Evolutionary conservation across 371 early-diverging fungal genomes (phyloP), one percentile per base, ranked within the genome.

Genomic region (Smittium culicis): DNA sequence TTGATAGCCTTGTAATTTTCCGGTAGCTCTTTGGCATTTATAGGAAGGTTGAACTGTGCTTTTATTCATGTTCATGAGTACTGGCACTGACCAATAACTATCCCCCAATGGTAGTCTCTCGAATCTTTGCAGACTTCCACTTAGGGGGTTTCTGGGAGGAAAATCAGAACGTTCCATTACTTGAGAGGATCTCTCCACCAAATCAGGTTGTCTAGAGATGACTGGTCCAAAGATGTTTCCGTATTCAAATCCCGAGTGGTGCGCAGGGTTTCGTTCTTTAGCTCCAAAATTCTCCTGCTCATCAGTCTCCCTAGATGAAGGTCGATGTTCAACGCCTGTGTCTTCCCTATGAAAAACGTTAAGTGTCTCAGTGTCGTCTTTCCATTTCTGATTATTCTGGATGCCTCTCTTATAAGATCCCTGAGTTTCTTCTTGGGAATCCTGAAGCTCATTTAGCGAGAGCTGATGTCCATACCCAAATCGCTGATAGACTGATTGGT

Each of bases 281-380:
- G 57, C 5, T 57, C 57, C 27, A 27, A 27, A 3, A 57, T 3
- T 57, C 25, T 14, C 27, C 57, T 57, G 11, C n/a, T 14, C 57
- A 57, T 25, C 5, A n/a, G 11, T n/a, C 27, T 57, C 5, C 27
- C 33, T 27, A 1, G 25, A 20, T 8, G 33, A 16, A 55, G n/a
- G 32, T 54, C 66, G 30, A 61, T 57, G 2, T 34, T 27, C 1
- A 70, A 14, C 25, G 70, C 57, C 31, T 35, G 34, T 32, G 67
- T 3, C 14, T 35, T 25, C 32, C 70, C 70, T 1, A 70, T 71
- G 27, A 70, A 27, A n/a, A 25, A 57, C 14, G 5, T 25, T 27
- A 57, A 57, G 57, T 25, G 5, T 57, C 57, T 57, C 27, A 57
- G 57, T 57, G 57, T 14, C 5, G 57, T 57, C 27, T 57, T 14